Evolutionary conservation across 1,284 basidiomycete genomes (phyloP), one percentile per base, ranked within the genome.

Genomic region (Anthracocystis setariae): DNA sequence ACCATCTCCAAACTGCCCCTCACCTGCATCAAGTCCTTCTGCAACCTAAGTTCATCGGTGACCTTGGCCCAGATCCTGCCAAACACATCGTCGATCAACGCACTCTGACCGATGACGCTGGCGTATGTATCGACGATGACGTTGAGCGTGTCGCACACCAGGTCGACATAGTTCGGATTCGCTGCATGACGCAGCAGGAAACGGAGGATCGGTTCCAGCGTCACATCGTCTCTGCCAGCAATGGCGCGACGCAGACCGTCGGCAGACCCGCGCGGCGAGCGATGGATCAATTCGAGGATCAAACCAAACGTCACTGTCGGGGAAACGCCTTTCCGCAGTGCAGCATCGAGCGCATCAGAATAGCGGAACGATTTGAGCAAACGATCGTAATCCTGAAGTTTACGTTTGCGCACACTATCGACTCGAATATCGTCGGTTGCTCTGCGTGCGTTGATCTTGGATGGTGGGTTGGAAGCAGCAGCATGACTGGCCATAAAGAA

Each of bases 1-100:
- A 98, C 87, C 94, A 98, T 98, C 76, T 95, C 92, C 65, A 98
- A 85, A 56, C 93, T 92, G 51, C 94, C 95, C 79, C 89, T 89
- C 43, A 92, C 86, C 84, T 91, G 91, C 76, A 90, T 86, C 49
- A 98, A 84, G 79, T 97, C 92, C 63, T 88, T 88, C 84, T 98
- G 94, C 84, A 98, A 93, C n/a, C 88, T 88, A 47, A 98, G 85
- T 83, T 99, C 96, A 40, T 90, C 88, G 29, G 88, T 85, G 3
- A 98, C 88, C 78, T 94, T 93, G 78, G 89, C 90, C 63, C 89
- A 90, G 47, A 98, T 86, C 47, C 91, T 90, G 20, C 91, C 86
- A 74, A 98, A 91, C 32, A 97, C 86, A 43, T 79, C 76, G 84
- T 98, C 96, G 55, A 98, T 92, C 46, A 95, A 85, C 0, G 94